These are phyloP conservation scores for Stephanocyclus meneghinianus DNA, from an alignment of 352 stramenopile genomes.

Conservation along the genomic window DNA sequence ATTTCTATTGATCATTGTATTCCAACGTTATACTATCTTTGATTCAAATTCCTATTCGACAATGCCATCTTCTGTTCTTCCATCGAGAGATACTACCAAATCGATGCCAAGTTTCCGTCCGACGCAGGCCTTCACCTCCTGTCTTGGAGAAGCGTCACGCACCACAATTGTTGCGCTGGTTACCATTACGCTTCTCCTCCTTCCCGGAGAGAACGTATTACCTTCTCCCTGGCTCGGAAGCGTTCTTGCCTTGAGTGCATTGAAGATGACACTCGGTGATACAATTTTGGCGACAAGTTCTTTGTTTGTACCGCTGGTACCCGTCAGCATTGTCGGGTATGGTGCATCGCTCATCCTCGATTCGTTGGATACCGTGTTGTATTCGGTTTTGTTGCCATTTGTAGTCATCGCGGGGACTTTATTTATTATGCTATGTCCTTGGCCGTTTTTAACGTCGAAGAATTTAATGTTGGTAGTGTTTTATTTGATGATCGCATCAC, in stretches of 20 bases:
- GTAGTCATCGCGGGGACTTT: constrained; percentile 20
- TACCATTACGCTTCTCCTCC: constrained; percentile 23
- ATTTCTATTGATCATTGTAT: no score
- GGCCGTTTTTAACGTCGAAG: constrained; percentile 34
- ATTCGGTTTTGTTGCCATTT: constrained; percentile 46
- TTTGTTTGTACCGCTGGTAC: constrained; percentile 42
- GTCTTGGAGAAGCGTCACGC: constrained; percentile 12
- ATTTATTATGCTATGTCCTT: constrained; percentile 39
- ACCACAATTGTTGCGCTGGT: constrained; percentile 24
- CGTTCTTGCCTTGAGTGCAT: constrained; percentile 22
- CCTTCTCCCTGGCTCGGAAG: constrained; percentile 42
- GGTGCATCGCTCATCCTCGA: constrained; percentile 15
- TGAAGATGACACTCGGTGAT: constrained; percentile 30
- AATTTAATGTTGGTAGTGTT: constrained; percentile 48
- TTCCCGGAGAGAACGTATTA: constrained; percentile 24
- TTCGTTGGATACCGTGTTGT: constrained; percentile 14
- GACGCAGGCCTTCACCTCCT: constrained; percentile 23
- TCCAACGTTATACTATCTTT: no score
- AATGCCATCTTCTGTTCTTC: no score
- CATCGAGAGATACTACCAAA: no score
- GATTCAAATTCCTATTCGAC: no score
- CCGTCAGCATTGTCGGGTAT: constrained; percentile 23
- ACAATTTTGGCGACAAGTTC: constrained; percentile 19
- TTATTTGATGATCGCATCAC: constrained; percentile 39
- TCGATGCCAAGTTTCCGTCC: neutral